phyloP scores from a whole-genome alignment of 306 rosid genomes.

The Trifolium repens region DNA sequence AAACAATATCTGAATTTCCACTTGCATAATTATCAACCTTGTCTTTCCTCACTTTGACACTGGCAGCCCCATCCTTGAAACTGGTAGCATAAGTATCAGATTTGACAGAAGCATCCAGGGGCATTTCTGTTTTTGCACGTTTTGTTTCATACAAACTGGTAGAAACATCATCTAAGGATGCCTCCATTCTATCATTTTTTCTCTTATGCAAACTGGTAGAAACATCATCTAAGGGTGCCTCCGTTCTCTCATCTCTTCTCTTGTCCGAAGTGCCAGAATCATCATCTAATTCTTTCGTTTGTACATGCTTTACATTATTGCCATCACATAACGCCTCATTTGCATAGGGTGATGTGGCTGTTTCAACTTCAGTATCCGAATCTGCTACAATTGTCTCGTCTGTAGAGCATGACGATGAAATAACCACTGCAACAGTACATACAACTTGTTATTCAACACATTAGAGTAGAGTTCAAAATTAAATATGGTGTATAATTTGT shows the following conservation, averaged over 20 bases:
- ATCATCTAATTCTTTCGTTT: constrained; percentile 38
- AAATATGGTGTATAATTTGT: constrained; percentile 19
- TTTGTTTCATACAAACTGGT: constrained; percentile 41
- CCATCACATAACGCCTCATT: constrained; percentile 41
- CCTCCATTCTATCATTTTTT: constrained; percentile 35
- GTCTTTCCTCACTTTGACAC: constrained; percentile 51
- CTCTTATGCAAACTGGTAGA: constrained; percentile 43
- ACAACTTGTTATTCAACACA: constrained; percentile 29
- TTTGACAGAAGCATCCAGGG: constrained; percentile 42
- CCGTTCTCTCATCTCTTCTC: constrained; percentile 34
- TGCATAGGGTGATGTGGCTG: constrained; percentile 56
- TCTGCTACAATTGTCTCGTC: constrained; percentile 90
- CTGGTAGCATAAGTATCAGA: constrained; percentile 39
- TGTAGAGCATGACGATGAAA: constrained; percentile 88
- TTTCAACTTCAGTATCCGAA: constrained; percentile 81
- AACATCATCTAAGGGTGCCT: constrained; percentile 38
- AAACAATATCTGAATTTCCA: constrained; percentile 52
- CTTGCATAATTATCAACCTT: constrained; percentile 54
- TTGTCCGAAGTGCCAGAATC: constrained; percentile 32
- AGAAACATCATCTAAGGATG: constrained; percentile 42
- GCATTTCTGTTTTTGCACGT: constrained; percentile 38
- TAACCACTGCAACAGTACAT: constrained; percentile 63
- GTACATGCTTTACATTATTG: constrained; percentile 39
- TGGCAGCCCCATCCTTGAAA: constrained; percentile 41
- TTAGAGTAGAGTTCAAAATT: constrained; percentile 7